Base-by-base conservation (phyloP, 495 filamentous ascomycete genomes). In the Bombardia bombarda region DNA sequence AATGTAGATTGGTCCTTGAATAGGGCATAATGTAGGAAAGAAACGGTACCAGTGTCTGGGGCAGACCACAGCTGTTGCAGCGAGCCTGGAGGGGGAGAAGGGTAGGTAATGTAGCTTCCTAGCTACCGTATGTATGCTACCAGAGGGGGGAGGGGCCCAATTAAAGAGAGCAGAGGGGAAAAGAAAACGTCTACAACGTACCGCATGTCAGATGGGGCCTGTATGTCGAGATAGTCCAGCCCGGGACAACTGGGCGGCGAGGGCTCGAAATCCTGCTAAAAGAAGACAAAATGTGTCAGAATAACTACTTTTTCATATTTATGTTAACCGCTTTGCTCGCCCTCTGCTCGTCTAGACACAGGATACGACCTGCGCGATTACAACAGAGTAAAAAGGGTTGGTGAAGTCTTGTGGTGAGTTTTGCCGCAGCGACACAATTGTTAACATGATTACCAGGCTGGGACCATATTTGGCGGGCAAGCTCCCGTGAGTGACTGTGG, bases 191-290 rank as follows among this genome's bases (percentile, higher is more conserved):
- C 37, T 23, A 36, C n/a, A 34, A 67, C 68, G 53, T 51, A 70
- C 65, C 68, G 63, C 67, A 72, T 70, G 58, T 72, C 67, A 69
- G 64, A 51, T 51, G 63, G 51, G 24, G 61, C 53, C 38, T 60
- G 62, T 44, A 68, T 58, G 35, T 72, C 68, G 41, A 72, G 59
- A 49, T 70, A 72, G 49, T 68, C 66, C 52, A 72, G 60, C 63
- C 66, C 68, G 49, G 62, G 48, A 52, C 66, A 66, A 38, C 66
- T 62, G 45, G 61, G 57, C 55, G 67, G 59, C 58, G 68, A 66
- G 58, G 63, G 58, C 64, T 68, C 68, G 62, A 67, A 72, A 50
- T 70, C 68, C 68, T 72, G 59, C 52, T 65, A 52, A 55, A 46
- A 42, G 31, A 40, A 53, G n/a, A n/a, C n/a, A n/a, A n/a, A n/a